Evolutionary conservation across 2,329 filamentous ascomycete species (phyloP), one percentile per base, ranked within the genome.

Genomic region (Calonectria pseudoreteaudii): DNA sequence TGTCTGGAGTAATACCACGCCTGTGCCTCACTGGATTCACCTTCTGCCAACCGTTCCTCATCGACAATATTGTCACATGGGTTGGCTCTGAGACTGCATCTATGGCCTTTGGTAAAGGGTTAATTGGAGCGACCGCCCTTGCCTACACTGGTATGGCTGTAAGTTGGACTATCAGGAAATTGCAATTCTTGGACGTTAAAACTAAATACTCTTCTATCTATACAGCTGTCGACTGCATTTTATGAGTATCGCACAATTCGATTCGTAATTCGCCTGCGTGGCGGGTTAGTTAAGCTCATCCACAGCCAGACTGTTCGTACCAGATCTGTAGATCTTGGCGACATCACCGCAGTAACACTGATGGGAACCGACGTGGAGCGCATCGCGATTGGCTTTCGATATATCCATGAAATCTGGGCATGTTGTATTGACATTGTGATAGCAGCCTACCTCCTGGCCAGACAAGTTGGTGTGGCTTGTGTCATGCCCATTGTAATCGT

Each of bases 401-500:
- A 34, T n/a, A 50, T 31, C 10, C 62, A 66, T 31, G 62, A 66
- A 18, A 36, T 66, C 2, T 66, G 62, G 62, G 38, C 26, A 20
- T 66, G 41, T 7, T 34, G 44, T 6, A 50, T 66, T 23, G 62
- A 66, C 26, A 36, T 66, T 16, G 28, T 31, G 23, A 49, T 66
- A 31, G 38, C 62, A 16, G 31, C 47, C 4, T 66, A 34, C 11
- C 44, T 66, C 18, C 30, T 66, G 0, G 62, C 18, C n/a, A 9
- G 62, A 31, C 62, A 66, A 18, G 62, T 66, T 47, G 62, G 62
- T 6, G 62, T 66, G 4, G 62, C 62, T 47, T 66, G 62, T 28
- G 16, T 49, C 30, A 49, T 66, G 41, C 62, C 62, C 4, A 13
- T 66, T 31, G 44, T 20, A 23, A 34, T 66, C 44, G 23, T 49